A percentile compares a stretch with the other conserved stretches of the same genome.
These are phyloP conservation scores for Toxoplasma gondii DNA, from an alignment of 169 alveolate genomes.

Conservation along the genomic window DNA sequence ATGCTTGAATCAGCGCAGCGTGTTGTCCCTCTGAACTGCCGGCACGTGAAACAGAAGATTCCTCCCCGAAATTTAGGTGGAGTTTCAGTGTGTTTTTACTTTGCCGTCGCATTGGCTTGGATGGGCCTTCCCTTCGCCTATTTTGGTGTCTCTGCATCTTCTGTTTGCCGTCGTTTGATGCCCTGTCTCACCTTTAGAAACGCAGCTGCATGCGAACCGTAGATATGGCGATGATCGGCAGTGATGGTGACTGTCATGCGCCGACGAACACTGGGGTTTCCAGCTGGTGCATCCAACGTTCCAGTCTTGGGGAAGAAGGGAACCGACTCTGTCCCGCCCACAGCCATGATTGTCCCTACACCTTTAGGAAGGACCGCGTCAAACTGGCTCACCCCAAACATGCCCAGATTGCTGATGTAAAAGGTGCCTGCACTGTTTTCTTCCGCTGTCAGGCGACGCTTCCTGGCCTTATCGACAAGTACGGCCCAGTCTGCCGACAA, in stretches of 20 bases:
- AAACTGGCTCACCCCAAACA: slow-evolving; percentile 86
- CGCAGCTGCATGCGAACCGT: slow-evolving; percentile 92
- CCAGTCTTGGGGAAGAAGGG: slow-evolving; percentile 28
- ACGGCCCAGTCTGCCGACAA: slow-evolving; percentile 75
- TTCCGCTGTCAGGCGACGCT: slow-evolving; percentile 77
- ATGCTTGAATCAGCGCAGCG: too few relatives aligned
- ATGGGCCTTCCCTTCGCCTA: too few relatives aligned
- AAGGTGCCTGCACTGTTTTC: slow-evolving; percentile 88
- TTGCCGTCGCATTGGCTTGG: too few relatives aligned
- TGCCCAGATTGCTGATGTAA: slow-evolving; percentile 89
- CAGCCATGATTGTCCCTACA: slow-evolving; percentile 86
- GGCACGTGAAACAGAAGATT: too few relatives aligned
- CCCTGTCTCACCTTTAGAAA: slow-evolving; percentile 75
- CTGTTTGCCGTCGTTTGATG: too few relatives aligned
- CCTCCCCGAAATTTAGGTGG: too few relatives aligned
- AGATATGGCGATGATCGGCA: slow-evolving; percentile 90
- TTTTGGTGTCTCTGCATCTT: too few relatives aligned
- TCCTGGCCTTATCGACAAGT: slow-evolving; percentile 86
- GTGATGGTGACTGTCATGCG: slow-evolving; percentile 87
- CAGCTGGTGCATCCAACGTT: neutral
- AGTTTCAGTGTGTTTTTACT: too few relatives aligned
- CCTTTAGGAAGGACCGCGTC: slow-evolving; percentile 88
- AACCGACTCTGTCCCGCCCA: slow-evolving; percentile 79
- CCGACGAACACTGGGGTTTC: slow-evolving; percentile 71
- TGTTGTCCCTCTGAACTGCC: too few relatives aligned